Conservation (phyloP, 371 early-diverging fungal species). For the Gilbertella persicaria region DNA sequence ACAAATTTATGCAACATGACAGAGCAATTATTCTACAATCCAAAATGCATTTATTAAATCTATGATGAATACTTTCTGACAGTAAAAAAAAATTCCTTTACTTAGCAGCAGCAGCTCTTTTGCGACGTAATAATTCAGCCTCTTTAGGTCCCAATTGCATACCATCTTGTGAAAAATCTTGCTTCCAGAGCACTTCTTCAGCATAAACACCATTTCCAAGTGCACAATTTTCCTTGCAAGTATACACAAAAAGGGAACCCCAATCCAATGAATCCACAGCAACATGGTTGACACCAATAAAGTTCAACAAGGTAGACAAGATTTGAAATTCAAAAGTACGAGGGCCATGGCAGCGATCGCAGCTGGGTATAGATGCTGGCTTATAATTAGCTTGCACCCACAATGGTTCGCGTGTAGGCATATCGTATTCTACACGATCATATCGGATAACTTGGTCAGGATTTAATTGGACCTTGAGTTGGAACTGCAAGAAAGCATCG, state of each 20-base stretch:
- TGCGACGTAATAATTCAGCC: slow-evolving; percentile 15
- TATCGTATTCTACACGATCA: slow-evolving; percentile 70
- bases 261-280: slow-evolving; percentile 83
- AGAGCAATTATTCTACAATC: too few relatives aligned
- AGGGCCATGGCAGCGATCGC: slow-evolving; percentile 73
- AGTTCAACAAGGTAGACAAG: slow-evolving; percentile 73
- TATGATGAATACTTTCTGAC: too few relatives aligned
- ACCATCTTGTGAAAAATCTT: slow-evolving; percentile 73
- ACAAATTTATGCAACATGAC: too few relatives aligned
- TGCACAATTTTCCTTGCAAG: slow-evolving; percentile 86
- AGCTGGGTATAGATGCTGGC: slow-evolving; percentile 70
- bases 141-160: slow-evolving; percentile 46
- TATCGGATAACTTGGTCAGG: slow-evolving; percentile 92
- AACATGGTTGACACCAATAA: slow-evolving; percentile 75
- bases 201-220: slow-evolving; percentile 52
- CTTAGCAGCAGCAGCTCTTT: slow-evolving; percentile 2
- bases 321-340: slow-evolving; percentile 94
- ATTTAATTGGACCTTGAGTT: slow-evolving; percentile 74
- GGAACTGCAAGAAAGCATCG: slow-evolving; percentile 86
- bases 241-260: slow-evolving; percentile 87
- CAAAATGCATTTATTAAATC: too few relatives aligned
- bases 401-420: slow-evolving; percentile 67
- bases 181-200: slow-evolving; percentile 69
- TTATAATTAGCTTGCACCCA: slow-evolving; percentile 76
- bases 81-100: not conserved